Conservation (phyloP, 225 moss, liverwort and hornwort genomes). For the Climacium dendroides region DNA sequence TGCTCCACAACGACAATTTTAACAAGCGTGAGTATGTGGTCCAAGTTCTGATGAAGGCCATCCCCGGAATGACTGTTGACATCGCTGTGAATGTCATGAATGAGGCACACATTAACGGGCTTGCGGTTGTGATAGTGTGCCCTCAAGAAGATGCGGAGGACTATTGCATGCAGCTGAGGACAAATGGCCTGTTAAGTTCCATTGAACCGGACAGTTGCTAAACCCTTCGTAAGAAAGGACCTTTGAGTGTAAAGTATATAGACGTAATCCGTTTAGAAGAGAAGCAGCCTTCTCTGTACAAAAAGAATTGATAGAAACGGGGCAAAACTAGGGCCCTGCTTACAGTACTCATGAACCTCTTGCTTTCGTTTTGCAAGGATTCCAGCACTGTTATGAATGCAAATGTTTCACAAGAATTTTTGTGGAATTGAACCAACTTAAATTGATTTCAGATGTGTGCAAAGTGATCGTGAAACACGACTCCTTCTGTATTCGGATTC, state of each 20-base stretch:
- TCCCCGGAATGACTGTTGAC: constrained; percentile 90
- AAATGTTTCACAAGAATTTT: constrained; percentile 6
- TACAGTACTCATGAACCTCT: background rate
- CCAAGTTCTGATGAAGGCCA: constrained; percentile 91
- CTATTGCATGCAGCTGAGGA: constrained; percentile 76
- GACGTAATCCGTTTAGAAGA: constrained; percentile 13
- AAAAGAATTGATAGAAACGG: constrained; percentile 5
- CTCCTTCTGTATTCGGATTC: background rate
- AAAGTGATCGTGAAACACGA: background rate
- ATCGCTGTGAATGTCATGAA: constrained; percentile 89
- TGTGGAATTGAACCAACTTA: background rate
- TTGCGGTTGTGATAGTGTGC: constrained; percentile 87
- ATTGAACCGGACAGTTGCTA: constrained; percentile 72
- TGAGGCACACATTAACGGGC: constrained; percentile 80
- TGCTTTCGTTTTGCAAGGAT: background rate
- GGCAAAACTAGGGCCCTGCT: constrained; percentile 8
- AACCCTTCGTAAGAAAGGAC: background rate
- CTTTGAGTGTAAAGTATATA: constrained; percentile 44
- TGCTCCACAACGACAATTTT: constrained; percentile 91
- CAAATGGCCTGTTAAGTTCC: constrained; percentile 73
- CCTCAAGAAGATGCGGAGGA: constrained; percentile 85
- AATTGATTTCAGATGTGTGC: background rate
- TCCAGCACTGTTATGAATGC: constrained; percentile 3
- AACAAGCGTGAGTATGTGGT: constrained; percentile 93
- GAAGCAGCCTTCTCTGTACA: constrained; percentile 11